phyloP scores from a whole-genome alignment of 2,329 filamentous ascomycete genomes.

The Aspergillus proliferans region DNA sequence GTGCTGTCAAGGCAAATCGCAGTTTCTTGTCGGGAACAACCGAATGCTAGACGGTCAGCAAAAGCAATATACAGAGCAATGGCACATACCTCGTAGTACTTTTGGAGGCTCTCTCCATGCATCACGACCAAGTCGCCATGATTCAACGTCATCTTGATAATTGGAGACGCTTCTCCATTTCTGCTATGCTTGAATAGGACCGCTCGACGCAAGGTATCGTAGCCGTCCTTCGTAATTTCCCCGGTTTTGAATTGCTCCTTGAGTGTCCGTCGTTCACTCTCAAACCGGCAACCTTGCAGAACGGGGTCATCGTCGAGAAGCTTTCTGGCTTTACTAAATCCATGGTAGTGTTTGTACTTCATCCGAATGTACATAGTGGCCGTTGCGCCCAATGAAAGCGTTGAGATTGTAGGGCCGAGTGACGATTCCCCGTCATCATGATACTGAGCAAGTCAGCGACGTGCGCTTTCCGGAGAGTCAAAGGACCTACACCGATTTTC shows the following conservation, averaged over 20 bases:
- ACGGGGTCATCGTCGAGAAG: slow-evolving; percentile 25
- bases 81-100: slow-evolving; percentile 45
- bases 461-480: neutral
- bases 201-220: slow-evolving; percentile 18
- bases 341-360: slow-evolving; percentile 45
- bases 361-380: slow-evolving; percentile 51
- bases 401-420: slow-evolving; percentile 52
- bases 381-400: slow-evolving; percentile 47
- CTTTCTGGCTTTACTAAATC: slow-evolving; percentile 14
- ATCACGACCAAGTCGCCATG: slow-evolving; percentile 56
- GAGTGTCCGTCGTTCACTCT: slow-evolving; percentile 17
- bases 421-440: slow-evolving; percentile 55
- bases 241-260: slow-evolving; percentile 14
- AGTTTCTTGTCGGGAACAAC: slow-evolving; percentile 25
- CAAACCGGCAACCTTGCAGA: slow-evolving; percentile 24
- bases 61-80: neutral
- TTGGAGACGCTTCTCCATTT: slow-evolving; percentile 19
- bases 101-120: slow-evolving; percentile 50
- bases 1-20: slow-evolving; percentile 32
- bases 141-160: slow-evolving; percentile 43
- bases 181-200: slow-evolving; percentile 17
- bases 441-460: slow-evolving; percentile 30
- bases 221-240: slow-evolving; percentile 14
- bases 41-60: slow-evolving; percentile 19
- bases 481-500: slow-evolving; percentile 42